Evolutionary conservation across 805 yeast species (phyloP).

Genomic region (Zygosaccharomyces rouxii): DNA sequence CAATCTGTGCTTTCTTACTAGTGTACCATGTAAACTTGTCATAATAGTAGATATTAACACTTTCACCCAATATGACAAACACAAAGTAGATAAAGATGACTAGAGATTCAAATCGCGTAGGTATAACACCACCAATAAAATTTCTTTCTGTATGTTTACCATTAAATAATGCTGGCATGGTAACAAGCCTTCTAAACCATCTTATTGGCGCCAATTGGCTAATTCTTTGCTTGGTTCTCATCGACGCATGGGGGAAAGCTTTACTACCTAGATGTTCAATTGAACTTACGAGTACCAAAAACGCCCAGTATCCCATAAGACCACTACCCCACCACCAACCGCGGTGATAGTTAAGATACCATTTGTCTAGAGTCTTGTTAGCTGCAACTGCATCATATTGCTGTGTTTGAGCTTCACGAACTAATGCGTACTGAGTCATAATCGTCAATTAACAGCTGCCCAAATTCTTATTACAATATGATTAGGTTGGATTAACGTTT

Average conservation of each 20-base stretch:
- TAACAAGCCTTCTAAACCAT: constrained; percentile 12
- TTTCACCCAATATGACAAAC: constrained; percentile 13
- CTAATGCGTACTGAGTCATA: not conserved
- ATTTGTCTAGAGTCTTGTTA: not conserved
- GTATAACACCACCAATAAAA: constrained; percentile 12
- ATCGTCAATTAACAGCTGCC: not conserved
- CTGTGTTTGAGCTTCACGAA: not conserved
- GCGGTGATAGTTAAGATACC: constrained; percentile 1
- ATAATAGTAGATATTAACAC: constrained; percentile 7
- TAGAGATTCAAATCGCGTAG: constrained; percentile 19
- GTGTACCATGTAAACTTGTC: constrained; percentile 8
- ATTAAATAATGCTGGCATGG: constrained; percentile 14
- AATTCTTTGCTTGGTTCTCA: constrained; percentile 29
- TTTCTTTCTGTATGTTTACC: constrained; percentile 8
- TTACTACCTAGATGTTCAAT: constrained; percentile 40
- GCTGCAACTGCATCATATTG: not conserved
- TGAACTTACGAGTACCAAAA: constrained; percentile 40
- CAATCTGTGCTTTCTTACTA: constrained; percentile 9
- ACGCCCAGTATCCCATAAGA: constrained; percentile 45
- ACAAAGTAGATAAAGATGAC: constrained; percentile 14
- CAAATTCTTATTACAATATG: not conserved
- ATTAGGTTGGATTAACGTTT: no score
- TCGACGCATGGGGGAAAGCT: constrained; percentile 37
- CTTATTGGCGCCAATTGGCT: constrained; percentile 9
- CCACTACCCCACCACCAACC: constrained; percentile 40